phyloP scores from a whole-genome alignment of 768 basidiomycete species.

The Hygrophoropsis aurantiaca region DNA sequence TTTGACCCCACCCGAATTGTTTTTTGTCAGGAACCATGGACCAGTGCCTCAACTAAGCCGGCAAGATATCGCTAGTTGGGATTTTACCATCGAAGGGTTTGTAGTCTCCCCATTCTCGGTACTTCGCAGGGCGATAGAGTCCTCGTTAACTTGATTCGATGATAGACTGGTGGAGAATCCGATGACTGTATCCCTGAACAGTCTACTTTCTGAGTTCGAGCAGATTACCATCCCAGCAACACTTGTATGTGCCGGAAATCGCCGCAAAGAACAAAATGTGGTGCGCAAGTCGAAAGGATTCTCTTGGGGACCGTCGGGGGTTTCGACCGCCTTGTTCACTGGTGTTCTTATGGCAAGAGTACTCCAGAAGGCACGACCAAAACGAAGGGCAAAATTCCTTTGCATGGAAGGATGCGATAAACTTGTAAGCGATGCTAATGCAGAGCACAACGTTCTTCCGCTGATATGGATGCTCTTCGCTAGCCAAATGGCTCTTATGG shows the following conservation, averaged over 20 bases:
- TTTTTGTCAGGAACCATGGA: constrained; percentile 66
- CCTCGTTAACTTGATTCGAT: not conserved
- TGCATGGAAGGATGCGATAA: constrained; percentile 59
- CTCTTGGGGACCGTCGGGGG: constrained; percentile 51
- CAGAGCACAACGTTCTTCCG: no score
- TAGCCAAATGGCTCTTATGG: constrained; percentile 60
- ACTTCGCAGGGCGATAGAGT: not conserved
- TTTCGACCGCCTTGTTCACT: constrained; percentile 57
- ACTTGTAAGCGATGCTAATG: constrained; percentile 19
- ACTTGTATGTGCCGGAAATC: constrained; percentile 62
- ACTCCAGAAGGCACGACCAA: constrained; percentile 44
- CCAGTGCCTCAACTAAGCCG: constrained; percentile 50
- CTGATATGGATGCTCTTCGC: no score
- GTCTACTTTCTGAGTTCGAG: constrained; percentile 46
- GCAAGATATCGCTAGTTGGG: constrained; percentile 41
- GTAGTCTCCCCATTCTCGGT: no score
- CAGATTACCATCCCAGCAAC: constrained; percentile 61
- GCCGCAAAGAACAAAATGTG: constrained; percentile 66
- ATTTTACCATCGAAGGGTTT: constrained; percentile 42
- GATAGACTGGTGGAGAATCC: constrained; percentile 36
- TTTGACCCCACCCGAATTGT: constrained; percentile 51
- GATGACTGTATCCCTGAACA: constrained; percentile 40
- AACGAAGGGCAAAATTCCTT: constrained; percentile 43
- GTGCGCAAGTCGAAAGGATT: constrained; percentile 57
- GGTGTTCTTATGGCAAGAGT: constrained; percentile 59